Conservation (phyloP, 208 protist genomes). For the Acanthamoeba royreba region DNA sequence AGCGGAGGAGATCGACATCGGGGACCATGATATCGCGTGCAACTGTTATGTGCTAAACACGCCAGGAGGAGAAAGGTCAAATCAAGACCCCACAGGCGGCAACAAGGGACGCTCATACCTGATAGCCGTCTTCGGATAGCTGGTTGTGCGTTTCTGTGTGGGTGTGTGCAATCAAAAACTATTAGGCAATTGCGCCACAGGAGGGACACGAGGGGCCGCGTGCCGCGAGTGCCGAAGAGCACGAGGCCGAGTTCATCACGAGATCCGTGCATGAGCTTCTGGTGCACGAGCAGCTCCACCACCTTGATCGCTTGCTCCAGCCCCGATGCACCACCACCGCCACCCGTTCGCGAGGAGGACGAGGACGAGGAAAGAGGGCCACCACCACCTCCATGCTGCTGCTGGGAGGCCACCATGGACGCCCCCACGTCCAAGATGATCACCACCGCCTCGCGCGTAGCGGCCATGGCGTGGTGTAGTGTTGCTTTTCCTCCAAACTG, state of each 20-base stretch:
- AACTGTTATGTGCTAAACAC: slow-evolving; percentile 31
- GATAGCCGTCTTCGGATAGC: slow-evolving; percentile 55
- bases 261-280: slow-evolving; percentile 49
- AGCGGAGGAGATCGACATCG: slow-evolving; percentile 27
- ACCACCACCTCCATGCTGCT: too few species aligned
- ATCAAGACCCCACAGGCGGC: background rate
- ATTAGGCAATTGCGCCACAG: background rate
- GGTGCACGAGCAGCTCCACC: background rate
- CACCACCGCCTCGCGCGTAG: background rate
- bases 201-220: background rate
- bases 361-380: too few species aligned
- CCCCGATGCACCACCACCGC: too few species aligned
- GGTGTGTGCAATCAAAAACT: background rate
- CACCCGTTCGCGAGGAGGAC: too few species aligned
- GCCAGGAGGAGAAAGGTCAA: background rate
- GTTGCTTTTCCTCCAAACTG: background rate
- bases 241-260: slow-evolving; percentile 60
- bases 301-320: background rate
- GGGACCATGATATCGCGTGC: slow-evolving; percentile 31
- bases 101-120: background rate
- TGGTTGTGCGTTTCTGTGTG: slow-evolving; percentile 56
- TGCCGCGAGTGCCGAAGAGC: slow-evolving; percentile 46
- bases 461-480: background rate
- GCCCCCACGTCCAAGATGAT: background rate
- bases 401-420: background rate